These are phyloP conservation scores for Herpetomonas tarakana DNA, from an alignment of 208 protist genomes.

Conservation along the genomic window DNA sequence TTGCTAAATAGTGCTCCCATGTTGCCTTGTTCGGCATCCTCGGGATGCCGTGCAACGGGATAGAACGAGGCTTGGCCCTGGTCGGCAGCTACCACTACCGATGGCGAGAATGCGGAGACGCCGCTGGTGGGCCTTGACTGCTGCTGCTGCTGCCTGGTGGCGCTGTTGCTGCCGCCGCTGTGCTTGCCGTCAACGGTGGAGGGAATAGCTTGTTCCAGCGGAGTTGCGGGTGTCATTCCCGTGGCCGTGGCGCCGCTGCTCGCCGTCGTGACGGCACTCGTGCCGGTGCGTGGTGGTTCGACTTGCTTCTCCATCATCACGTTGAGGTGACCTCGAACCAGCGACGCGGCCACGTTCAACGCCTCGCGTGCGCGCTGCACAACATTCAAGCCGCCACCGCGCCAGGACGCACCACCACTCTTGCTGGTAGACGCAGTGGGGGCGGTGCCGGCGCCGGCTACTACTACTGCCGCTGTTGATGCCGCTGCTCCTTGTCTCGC, in stretches of 20 bases:
- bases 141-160: background rate
- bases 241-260: background rate
- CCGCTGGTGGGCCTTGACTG: background rate
- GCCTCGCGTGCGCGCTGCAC: constrained; percentile 58
- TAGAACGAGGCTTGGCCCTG: background rate
- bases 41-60: background rate
- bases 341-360: constrained; percentile 52
- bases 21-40: background rate
- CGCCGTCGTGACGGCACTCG: background rate
- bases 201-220: too few species aligned
- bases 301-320: too few species aligned
- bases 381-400: constrained; percentile 15
- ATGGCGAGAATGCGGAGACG: background rate
- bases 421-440: background rate
- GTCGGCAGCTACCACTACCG: background rate
- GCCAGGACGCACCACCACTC: background rate
- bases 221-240: background rate
- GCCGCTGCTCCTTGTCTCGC: too few species aligned
- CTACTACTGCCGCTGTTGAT: too few species aligned
- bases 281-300: constrained; percentile 18
- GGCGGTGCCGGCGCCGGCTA: background rate
- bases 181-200: too few species aligned
- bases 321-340: constrained; percentile 52
- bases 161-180: background rate
- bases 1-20: background rate